Evolutionary conservation across 2,329 filamentous ascomycete species (phyloP), one percentile per base, ranked within the genome.

Genomic region (Cephalotrichum gorgonifer): DNA sequence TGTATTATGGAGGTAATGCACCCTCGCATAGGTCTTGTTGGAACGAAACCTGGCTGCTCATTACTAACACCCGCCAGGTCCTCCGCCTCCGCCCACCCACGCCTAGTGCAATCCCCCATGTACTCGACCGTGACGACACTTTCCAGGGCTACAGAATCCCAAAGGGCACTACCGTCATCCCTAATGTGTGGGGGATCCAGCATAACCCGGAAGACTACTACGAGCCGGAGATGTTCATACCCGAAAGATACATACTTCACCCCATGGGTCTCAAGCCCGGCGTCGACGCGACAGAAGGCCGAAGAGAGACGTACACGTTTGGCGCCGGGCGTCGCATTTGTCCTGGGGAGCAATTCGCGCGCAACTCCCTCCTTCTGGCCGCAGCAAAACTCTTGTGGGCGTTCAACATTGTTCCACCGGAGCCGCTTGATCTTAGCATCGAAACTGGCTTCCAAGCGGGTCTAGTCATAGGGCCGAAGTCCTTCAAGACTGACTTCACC

Each of bases 141-240:
- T 76, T 73, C 54, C 64, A 67, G 41, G 72, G 71, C 15, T 74
- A 70, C 53, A 59, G 64, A 14, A 73, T 78, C 23, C 73, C 74
- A 3, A 63, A 66, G 3, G 72, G 68, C 1, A 73, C 74, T 0
- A 68, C 65, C 0, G 59, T 78, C 0, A 45, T 65, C 3, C 54
- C 57, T 22, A 65, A 65, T 47, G 53, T 57, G 30, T 75, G 50
- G 53, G 64, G 50, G 2, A 54, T 57, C 39, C 57, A 62, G 41
- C 51, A 54, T 42, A 55, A 62, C 45, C 51, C 56, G 3, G 43
- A 50, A 0, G 52, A 55, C 22, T 62, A 59, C 43, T 45, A 54
- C 1, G 48, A 57, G 3, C 61, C 61, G 2, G 52, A 60, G 8
- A 51, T 38, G 22, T 64, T 62, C 48, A 43, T 54, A 5, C 60